Conservation (phyloP, 371 early-diverging fungal genomes). For the Coemansia linderi region DNA sequence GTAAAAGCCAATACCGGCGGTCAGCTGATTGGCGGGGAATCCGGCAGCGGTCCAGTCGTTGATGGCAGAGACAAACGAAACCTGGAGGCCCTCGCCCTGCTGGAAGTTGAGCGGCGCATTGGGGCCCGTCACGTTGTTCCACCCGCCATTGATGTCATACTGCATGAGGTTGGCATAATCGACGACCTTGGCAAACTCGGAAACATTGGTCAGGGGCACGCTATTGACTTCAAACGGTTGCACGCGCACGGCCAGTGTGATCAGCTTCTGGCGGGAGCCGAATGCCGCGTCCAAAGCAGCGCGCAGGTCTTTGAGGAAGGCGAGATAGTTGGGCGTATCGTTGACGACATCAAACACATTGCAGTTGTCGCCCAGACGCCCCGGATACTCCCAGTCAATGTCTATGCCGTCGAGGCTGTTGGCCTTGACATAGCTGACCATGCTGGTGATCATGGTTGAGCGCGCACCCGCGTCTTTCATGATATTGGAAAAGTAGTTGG, state of each 20-base stretch:
- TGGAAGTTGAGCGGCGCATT: conserved; percentile 40
- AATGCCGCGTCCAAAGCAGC: conserved; percentile 61
- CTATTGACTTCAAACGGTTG: conserved; percentile 61
- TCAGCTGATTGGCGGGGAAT: conserved; percentile 63
- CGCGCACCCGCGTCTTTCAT: conserved; percentile 56
- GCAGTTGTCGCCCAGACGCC: conserved; percentile 63
- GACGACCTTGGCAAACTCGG: conserved; percentile 63
- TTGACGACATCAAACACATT: conserved; percentile 58
- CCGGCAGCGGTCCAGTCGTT: conserved; percentile 61
- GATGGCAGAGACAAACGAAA: conserved; percentile 50
- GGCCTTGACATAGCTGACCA: conserved; percentile 56
- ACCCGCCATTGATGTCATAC: conserved; percentile 64
- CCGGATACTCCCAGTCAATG: conserved; percentile 53
- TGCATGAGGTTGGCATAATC: conserved; percentile 70
- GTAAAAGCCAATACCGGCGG: conserved; percentile 68
- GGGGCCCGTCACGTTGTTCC: conserved; percentile 37
- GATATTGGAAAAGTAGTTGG: conserved; percentile 57
- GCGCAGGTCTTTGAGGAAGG: conserved; percentile 65
- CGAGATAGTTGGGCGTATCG: conserved; percentile 65
- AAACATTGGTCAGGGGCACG: conserved; percentile 60
- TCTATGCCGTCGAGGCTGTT: conserved; percentile 53
- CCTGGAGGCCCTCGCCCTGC: conserved; percentile 17
- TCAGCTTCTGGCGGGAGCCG: conserved; percentile 55
- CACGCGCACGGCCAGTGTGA: conserved; percentile 72
- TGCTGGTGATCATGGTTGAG: conserved; percentile 61